Evolutionary conservation across 1,284 basidiomycete genomes (phyloP), one percentile per base, ranked within the genome.

Genomic region (Pisolithus thermaeus): DNA sequence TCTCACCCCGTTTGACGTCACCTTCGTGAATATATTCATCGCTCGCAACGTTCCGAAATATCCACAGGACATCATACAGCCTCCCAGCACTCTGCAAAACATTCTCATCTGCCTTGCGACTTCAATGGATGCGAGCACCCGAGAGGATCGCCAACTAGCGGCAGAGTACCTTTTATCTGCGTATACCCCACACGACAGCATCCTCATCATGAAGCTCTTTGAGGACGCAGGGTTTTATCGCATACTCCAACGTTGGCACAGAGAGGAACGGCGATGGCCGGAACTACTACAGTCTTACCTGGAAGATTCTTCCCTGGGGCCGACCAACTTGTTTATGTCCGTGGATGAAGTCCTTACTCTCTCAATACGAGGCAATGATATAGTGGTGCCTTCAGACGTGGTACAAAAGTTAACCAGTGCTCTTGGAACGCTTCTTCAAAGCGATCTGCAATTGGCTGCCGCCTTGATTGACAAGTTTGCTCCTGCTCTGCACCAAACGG

Each of bases 11-110:
- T 70, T 76, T 35, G 91, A 91, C 63, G 71, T 75, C 48, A 92
- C 89, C 3, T 92, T 99, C 67, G 77, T 96, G 46, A 84, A 94
- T 65, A 97, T 99, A 58, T 99, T 99, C 69, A 81, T 98, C 52
- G 92, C 97, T 1, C 87, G 95, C 52, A 99, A 98, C 66, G 82
- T 97, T 14, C 92, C 97, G 0, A 99, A 98, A 71, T 99, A 98
- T 68, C 86, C 89, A 0, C 94, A 97, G 69, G 94, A 88, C 69
- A 79, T 98, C 53, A 36, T 35, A 72, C 79, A 52, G 76, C 95
- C 37, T 0, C 83, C 81, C 2, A 84, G 79, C 41, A 74, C 80
- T 1, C 75, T 94, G 4, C 86, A 93, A 57, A 74, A 73, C 40
- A 83, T 98, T 56, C 80, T 99, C 36, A 75, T 89, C 45, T 80